phyloP scores from a whole-genome alignment of 345 rosid genomes.

The Populus davidiana region DNA sequence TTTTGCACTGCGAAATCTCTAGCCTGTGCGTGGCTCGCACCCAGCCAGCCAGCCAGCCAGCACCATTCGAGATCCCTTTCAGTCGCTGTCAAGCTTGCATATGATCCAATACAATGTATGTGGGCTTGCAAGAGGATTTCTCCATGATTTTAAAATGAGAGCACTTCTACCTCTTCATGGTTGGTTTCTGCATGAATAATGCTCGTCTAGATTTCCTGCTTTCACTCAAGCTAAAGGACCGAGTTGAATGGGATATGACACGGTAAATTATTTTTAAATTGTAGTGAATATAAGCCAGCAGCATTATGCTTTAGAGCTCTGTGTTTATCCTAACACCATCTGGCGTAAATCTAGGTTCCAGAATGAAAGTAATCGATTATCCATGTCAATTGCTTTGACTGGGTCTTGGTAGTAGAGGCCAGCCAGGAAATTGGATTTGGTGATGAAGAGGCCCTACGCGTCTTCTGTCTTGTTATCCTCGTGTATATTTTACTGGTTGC shows the following conservation, averaged over 20 bases:
- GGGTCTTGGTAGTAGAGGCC: neutral
- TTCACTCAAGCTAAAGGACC: neutral
- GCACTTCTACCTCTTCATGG: neutral
- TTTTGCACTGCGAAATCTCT: no score
- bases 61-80: no score
- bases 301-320: neutral
- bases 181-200: neutral
- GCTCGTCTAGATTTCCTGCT: neutral
- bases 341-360: neutral
- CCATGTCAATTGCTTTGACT: neutral
- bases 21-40: no score
- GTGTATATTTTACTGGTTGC: no score
- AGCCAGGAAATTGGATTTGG: neutral
- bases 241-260: neutral
- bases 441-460: neutral
- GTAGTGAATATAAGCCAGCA: neutral
- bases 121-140: neutral
- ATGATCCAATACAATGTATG: neutral
- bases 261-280: neutral
- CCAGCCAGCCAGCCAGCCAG: no score
- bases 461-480: neutral
- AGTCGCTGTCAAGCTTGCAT: neutral
- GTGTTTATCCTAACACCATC: neutral
- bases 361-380: neutral
- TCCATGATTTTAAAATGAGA: neutral